Evolutionary conservation across 176 grass and related monocot species (phyloP).

Genomic region (Oryza brachyantha): DNA sequence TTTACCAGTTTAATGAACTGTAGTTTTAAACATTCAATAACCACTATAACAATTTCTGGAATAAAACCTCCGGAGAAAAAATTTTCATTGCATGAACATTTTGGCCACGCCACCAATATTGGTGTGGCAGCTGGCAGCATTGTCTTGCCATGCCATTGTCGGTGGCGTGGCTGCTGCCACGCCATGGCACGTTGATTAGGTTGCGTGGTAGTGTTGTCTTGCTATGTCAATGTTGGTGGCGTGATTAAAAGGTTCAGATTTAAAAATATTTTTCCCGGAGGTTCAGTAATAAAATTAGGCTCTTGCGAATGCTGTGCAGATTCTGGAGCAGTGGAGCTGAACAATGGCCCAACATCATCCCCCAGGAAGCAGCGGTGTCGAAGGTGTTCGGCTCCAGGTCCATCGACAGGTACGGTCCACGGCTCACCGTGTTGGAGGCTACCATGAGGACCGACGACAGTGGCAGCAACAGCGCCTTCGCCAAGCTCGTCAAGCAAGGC

Average conservation of each 20-base stretch:
- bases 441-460: slow-evolving; percentile 74
- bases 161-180: too few relatives aligned
- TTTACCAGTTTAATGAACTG: neutral
- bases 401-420: slow-evolving; percentile 68
- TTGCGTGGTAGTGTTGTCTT: too few relatives aligned
- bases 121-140: too few relatives aligned
- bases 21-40: neutral
- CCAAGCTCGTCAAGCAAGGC: slow-evolving; percentile 79
- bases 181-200: too few relatives aligned
- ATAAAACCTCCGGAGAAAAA: too few relatives aligned
- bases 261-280: too few relatives aligned
- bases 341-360: slow-evolving; percentile 81
- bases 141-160: too few relatives aligned
- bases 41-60: neutral
- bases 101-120: too few relatives aligned
- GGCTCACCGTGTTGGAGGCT: slow-evolving; percentile 79
- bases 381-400: slow-evolving; percentile 91
- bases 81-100: too few relatives aligned
- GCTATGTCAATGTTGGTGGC: too few relatives aligned
- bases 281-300: too few relatives aligned
- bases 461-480: slow-evolving; percentile 44
- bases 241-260: too few relatives aligned
- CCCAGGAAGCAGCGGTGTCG: slow-evolving; percentile 66
- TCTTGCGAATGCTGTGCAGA: slow-evolving; percentile 19
- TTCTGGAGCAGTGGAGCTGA: slow-evolving; percentile 92